Conservation (phyloP, 2,329 filamentous ascomycete genomes). For the Pezicula rhizophila region DNA sequence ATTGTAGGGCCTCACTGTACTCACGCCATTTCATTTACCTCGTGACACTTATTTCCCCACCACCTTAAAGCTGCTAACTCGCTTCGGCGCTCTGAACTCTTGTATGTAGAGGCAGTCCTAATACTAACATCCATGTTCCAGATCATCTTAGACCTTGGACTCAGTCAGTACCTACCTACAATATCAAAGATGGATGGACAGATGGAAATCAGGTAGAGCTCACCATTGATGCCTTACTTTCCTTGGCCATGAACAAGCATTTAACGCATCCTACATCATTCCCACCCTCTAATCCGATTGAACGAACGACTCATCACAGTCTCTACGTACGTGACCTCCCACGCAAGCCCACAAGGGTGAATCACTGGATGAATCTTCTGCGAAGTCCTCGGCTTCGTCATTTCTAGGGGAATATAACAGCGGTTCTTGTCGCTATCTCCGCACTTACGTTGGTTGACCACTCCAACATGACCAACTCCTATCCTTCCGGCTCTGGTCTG, state of each 20-base stretch:
- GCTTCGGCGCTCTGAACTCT: too few relatives aligned
- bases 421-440: neutral
- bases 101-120: neutral
- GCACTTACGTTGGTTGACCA: slow-evolving; percentile 6
- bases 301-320: slow-evolving; percentile 5
- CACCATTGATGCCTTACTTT: neutral
- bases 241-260: slow-evolving; percentile 16
- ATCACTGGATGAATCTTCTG: neutral
- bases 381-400: neutral
- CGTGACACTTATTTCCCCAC: neutral
- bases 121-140: slow-evolving; percentile 13
- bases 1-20: too few relatives aligned
- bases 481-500: slow-evolving; percentile 24
- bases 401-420: too few relatives aligned
- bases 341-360: neutral
- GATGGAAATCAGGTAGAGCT: slow-evolving; percentile 17
- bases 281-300: slow-evolving; percentile 13
- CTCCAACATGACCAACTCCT: slow-evolving; percentile 22
- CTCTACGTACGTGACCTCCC: slow-evolving; percentile 2
- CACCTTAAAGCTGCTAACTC: too few relatives aligned
- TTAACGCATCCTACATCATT: slow-evolving; percentile 8
- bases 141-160: slow-evolving; percentile 1
- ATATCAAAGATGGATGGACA: slow-evolving; percentile 16
- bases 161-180: slow-evolving; percentile 3
- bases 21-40: too few relatives aligned